phyloP scores from a whole-genome alignment of 805 yeast species.

The Wickerhamia fluorescens region DNA sequence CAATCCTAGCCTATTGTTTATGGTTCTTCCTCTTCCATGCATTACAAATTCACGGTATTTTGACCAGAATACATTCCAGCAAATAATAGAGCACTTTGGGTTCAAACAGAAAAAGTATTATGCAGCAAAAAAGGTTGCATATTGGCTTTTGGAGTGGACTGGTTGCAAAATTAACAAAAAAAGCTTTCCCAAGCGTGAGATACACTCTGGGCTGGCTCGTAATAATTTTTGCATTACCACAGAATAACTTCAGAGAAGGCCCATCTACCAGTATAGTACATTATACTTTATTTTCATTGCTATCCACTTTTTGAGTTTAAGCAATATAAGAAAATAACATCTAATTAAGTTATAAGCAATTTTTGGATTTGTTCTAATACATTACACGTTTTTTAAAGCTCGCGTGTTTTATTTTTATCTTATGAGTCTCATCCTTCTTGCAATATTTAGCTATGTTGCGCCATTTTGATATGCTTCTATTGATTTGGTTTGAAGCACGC shows the following conservation, averaged over 20 bases:
- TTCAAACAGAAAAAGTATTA: slow-evolving; percentile 41
- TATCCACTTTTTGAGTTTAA: no score
- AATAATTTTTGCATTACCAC: slow-evolving; percentile 65
- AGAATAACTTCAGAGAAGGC: slow-evolving; percentile 1
- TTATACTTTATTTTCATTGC: no score
- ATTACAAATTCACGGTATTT: slow-evolving; percentile 75
- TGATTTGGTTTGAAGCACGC: no score
- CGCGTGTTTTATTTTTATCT: no score
- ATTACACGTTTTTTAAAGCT: no score
- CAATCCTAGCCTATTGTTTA: slow-evolving; percentile 43
- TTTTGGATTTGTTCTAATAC: no score
- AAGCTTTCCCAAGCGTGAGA: slow-evolving; percentile 36
- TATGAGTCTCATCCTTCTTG: no score
- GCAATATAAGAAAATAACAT: no score
- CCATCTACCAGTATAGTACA: slow-evolving; percentile 4
- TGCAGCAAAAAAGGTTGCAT: slow-evolving; percentile 65
- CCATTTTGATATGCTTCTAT: no score
- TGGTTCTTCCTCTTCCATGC: slow-evolving; percentile 89
- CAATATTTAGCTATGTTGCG: no score
- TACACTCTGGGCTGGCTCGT: slow-evolving; percentile 49
- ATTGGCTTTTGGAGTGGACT: slow-evolving; percentile 56
- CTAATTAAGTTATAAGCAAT: no score
- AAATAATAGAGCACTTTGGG: slow-evolving; percentile 56
- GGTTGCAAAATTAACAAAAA: slow-evolving; percentile 15
- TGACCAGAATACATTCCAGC: slow-evolving; percentile 32